Evolutionary conservation across 306 rosid species (phyloP).

Genomic region (Ammopiptanthus mongolicus): DNA sequence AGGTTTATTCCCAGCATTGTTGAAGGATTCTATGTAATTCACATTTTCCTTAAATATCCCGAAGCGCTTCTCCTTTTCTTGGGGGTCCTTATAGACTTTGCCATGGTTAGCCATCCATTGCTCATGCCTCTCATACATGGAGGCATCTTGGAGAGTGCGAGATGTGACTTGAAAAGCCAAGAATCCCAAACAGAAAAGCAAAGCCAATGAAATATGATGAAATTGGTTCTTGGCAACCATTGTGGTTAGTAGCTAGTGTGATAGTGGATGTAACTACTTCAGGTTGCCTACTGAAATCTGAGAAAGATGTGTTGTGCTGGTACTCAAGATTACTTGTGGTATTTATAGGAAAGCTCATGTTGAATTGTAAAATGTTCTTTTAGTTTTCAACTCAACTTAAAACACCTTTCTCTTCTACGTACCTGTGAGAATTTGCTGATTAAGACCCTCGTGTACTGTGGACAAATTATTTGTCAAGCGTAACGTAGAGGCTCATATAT

Average conservation of each 20-base stretch:
- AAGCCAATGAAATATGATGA: not conserved
- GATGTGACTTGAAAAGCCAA: slow-evolving; percentile 22
- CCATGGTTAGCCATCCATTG: slow-evolving; percentile 28
- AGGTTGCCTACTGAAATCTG: not conserved
- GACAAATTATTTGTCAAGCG: not conserved
- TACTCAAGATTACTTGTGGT: not conserved
- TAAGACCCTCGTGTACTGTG: not conserved
- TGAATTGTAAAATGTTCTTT: not conserved
- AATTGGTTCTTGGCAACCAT: slow-evolving; percentile 13
- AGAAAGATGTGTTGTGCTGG: not conserved
- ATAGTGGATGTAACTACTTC: not conserved
- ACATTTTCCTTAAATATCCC: slow-evolving; percentile 30
- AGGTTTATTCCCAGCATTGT: slow-evolving; percentile 23
- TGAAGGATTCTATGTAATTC: slow-evolving; percentile 22
- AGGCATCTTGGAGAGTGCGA: slow-evolving; percentile 26
- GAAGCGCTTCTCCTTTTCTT: slow-evolving; percentile 32
- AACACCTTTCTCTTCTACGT: not conserved
- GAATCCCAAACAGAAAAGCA: slow-evolving; percentile 28
- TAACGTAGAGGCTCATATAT: not conserved
- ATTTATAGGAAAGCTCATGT: slow-evolving; percentile 4
- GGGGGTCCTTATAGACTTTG: not conserved
- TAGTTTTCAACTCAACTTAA: not conserved
- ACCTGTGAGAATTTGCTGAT: not conserved
- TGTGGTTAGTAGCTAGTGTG: not conserved
- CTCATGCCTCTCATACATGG: slow-evolving; percentile 31